Base-by-base conservation (phyloP, 495 filamentous ascomycete genomes). In the Rostrohypoxylon terebratum region DNA sequence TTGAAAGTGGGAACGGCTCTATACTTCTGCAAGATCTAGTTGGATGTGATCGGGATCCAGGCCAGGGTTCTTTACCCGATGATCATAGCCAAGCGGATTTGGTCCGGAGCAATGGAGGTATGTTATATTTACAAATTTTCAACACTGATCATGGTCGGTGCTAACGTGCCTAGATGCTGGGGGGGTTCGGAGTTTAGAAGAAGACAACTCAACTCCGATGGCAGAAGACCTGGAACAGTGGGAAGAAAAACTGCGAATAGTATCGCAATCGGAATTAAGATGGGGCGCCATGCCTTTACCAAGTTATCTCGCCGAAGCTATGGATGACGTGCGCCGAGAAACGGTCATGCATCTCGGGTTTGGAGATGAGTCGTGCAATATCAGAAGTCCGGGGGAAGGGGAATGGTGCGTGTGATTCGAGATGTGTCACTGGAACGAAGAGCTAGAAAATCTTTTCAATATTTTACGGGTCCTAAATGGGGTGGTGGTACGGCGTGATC, bases 311-410 rank as follows among this genome's bases (percentile, higher is more conserved):
- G 40, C 42, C 20, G 63, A 66, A 11, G 51, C 14, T 14, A 13
- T 59, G 11, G 42, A 38, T 25, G 44, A 38, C 16, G 48, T 36
- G 18, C 21, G 13, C 7, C 58, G 48, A 25, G 23, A 38, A 68
- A 21, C 33, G n/a, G 47, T 68, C 31, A 60, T 68, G 61, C 68
- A 66, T 31, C 57, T 71, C 18, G 68, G 62, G 36, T 48, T 71
- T 44, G 61, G 55, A 2, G 45, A 34, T 4, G 55, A 70, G 23
- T 45, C 25, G 0, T 9, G 31, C 4, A 47, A 61, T 10, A 47
- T 71, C 9, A 36, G 31, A 10, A 50, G 16, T 5, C 62, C 57
- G 13, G 31, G 47, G n/a, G 40, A 50, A 34, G 67, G 60, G 25
- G 58, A 44, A 45, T 66, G 38, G 47, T 66, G 63, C 28, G 21